Evolutionary conservation across 2,329 filamentous ascomycete genomes (phyloP).

Genomic region (Colletotrichum filicis): DNA sequence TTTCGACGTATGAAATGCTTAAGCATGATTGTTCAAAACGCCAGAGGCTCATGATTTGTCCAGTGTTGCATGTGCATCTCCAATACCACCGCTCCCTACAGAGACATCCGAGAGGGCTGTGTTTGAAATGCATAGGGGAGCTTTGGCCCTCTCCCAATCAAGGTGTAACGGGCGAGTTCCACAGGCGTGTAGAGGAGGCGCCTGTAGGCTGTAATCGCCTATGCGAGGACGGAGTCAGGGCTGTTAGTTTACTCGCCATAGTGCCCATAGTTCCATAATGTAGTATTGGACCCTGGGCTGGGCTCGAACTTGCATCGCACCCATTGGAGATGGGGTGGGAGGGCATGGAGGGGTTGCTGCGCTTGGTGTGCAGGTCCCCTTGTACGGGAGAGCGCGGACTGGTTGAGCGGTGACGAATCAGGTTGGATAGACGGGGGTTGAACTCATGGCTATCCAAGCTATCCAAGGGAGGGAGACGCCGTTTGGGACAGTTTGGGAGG

Average conservation of each 20-base stretch:
- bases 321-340: not conserved
- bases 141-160: not conserved
- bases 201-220: not conserved
- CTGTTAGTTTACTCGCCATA: not conserved
- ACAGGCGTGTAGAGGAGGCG: not conserved
- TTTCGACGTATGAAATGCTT: not conserved
- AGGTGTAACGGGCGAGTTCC: not conserved
- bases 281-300: not conserved
- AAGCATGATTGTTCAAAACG: not conserved
- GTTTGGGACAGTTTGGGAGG: not conserved
- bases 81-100: not conserved
- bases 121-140: not conserved
- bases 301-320: no score
- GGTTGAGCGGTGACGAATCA: constrained; percentile 9
- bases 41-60: not conserved
- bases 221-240: not conserved
- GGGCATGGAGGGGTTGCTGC: not conserved
- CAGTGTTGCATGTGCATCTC: not conserved
- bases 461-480: not conserved
- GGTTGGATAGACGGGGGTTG: not conserved
- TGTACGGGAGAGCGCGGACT: not conserved
- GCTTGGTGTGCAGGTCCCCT: not conserved
- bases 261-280: no score
- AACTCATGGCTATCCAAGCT: not conserved
- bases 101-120: not conserved